Evolutionary conservation across 768 basidiomycete genomes (phyloP), one percentile per base, ranked within the genome.

Genomic region (Psilocybe tampanensis): DNA sequence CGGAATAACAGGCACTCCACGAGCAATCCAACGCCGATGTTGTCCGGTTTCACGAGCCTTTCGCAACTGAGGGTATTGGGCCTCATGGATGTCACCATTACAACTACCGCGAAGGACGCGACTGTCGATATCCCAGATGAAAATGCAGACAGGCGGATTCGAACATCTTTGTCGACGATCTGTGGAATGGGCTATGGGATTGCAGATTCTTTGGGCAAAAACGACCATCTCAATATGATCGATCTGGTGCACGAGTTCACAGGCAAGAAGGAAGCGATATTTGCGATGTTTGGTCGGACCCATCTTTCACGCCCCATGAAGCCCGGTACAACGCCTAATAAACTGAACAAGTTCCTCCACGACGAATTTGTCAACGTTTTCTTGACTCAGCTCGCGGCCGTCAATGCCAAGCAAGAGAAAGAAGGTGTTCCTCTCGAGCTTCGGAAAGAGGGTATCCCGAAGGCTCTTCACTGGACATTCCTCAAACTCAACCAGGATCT

Each of bases 101-200:
- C 86, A 17, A 86, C 84, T 12, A 83, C 85, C 8, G 81, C 80
- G 48, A 70, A 80, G 21, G 76, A 79, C 57, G 65, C 68, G 2
- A 74, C 75, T 34, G 73, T 79, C 36, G 87, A 85, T 59, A 89
- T 92, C 45, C 90, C 92, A 0, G 89, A 92, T 61, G 94, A 95
- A 68, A 88, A 78, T 61, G 92, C 94, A 52, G 90, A 94, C 52
- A 86, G 95, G 15, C 90, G 97, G 0, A 88, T 99, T 3, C 89
- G 97, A 44, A 96, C 94, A 0, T 97, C 95, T 3, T 78, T 86
- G 26, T 92, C 92, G 2, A 90, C 90, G 32, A 88, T 98, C 55
- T 91, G 90, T 73, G 86, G 85, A 52, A 93, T 99, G 92, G 86
- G 89, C 22, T 98, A 98, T 64, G 97, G 96, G 15, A 96, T 99